Percentiles rank a stretch among this genome's conserved stretches.
Conservation (phyloP, 495 filamentous ascomycete species). For the Penicillium dipodomyicola region DNA sequence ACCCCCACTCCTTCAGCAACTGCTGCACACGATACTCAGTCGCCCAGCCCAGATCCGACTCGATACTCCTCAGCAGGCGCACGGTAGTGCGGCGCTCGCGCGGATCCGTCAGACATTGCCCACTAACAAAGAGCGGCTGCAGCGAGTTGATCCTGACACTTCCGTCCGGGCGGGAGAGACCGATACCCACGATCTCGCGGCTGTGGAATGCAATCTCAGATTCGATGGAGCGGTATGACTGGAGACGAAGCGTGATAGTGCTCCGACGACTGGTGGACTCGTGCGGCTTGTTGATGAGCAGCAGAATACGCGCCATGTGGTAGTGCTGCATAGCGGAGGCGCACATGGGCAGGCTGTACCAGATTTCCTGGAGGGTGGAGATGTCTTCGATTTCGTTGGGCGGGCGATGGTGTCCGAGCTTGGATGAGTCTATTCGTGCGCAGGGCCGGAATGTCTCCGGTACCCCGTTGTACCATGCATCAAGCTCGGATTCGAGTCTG, state of each 20-base stretch:
- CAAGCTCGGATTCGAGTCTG: conserved; percentile 53
- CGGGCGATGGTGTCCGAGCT: conserved; percentile 18
- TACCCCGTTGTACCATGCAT: conserved; percentile 56
- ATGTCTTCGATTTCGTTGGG: conserved; percentile 31
- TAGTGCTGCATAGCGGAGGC: conserved; percentile 63
- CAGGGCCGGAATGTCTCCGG: conserved; percentile 57
- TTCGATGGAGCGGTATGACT: conserved; percentile 53
- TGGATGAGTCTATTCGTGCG: conserved; percentile 38
- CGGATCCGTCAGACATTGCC: conserved; percentile 54
- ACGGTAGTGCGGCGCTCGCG: conserved; percentile 52
- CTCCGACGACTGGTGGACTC: conserved; percentile 51
- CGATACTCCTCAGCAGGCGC: conserved; percentile 54
- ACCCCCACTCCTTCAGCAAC: conserved; percentile 56
- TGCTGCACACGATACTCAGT: conserved; percentile 60
- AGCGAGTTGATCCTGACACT: conserved; percentile 57
- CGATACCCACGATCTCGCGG: conserved; percentile 57
- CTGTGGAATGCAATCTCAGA: conserved; percentile 55
- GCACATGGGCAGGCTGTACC: conserved; percentile 63
- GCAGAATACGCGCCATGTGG: conserved; percentile 61
- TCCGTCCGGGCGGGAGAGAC: conserved; percentile 52
- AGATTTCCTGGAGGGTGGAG: conserved; percentile 54
- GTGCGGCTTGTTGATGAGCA: conserved; percentile 61
- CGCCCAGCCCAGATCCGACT: conserved; percentile 60
- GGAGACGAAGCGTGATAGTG: conserved; percentile 50
- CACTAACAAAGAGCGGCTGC: conserved; percentile 61